phyloP scores from a whole-genome alignment of 202 grass and related monocot genomes.

The Brachypodium distachyon region DNA sequence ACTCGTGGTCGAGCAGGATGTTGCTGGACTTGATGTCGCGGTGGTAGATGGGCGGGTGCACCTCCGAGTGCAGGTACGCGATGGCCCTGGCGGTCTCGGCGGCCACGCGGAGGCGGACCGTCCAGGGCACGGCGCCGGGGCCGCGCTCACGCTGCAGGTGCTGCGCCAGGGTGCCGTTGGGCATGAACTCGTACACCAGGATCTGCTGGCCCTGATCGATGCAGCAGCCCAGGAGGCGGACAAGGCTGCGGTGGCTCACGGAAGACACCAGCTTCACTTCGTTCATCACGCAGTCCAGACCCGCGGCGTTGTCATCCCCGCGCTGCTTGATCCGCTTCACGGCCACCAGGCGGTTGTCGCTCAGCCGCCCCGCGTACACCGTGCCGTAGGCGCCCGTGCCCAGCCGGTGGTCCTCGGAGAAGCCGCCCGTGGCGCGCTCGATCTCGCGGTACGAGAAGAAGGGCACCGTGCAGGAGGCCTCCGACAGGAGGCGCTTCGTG shows the following conservation, averaged over 20 bases:
- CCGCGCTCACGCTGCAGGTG: conserved; percentile 59
- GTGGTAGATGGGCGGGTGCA: conserved; percentile 60
- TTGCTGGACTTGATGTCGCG: conserved; percentile 86
- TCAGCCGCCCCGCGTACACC: conserved; percentile 41
- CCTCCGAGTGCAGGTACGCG: conserved; percentile 60
- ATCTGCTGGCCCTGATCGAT: conserved; percentile 59
- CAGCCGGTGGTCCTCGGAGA: conserved; percentile 36
- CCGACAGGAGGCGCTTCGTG: conserved; percentile 36
- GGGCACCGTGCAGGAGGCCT: conserved; percentile 51
- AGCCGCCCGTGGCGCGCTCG: conserved; percentile 53
- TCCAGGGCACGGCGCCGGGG: conserved; percentile 37
- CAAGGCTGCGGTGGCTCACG: conserved; percentile 55
- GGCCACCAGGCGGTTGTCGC: conserved; percentile 35
- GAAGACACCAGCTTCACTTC: conserved; percentile 61
- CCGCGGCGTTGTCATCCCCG: background rate
- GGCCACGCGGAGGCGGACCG: conserved; percentile 50
- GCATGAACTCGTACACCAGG: conserved; percentile 83
- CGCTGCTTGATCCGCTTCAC: conserved; percentile 56
- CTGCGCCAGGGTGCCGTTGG: conserved; percentile 64
- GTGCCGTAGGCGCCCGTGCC: conserved; percentile 78
- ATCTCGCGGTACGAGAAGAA: conserved; percentile 68
- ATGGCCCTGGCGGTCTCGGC: conserved; percentile 56
- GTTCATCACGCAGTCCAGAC: conserved; percentile 44
- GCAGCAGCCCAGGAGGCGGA: conserved; percentile 75
- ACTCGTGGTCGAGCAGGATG: conserved; percentile 63